Conservation (phyloP, 805 yeast species). For the Hanseniaspora vineae region DNA sequence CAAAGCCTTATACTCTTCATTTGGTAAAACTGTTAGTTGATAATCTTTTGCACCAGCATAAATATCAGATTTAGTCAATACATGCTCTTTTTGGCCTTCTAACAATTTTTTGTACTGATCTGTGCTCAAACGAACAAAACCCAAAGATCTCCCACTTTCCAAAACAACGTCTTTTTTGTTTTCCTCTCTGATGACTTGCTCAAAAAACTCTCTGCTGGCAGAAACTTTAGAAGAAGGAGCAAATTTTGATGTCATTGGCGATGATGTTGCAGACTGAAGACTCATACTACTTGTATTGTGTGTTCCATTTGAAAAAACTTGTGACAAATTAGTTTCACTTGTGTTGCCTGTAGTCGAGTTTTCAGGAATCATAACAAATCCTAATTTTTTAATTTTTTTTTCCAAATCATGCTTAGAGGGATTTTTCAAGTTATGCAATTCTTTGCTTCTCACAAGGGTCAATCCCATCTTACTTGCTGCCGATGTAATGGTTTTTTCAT, state of each 20-base stretch:
- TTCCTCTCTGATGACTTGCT: constrained; percentile 19
- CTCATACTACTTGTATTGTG: too few relatives aligned
- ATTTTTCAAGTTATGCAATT: constrained; percentile 14
- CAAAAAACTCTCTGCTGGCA: constrained; percentile 25
- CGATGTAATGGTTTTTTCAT: constrained; percentile 8
- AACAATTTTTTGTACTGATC: constrained; percentile 23
- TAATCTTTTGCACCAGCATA: constrained; percentile 28
- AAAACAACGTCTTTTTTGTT: constrained; percentile 18
- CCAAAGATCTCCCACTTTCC: constrained; percentile 23
- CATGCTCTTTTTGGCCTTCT: constrained; percentile 20
- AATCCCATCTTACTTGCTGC: constrained; percentile 13
- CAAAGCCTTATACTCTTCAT: constrained; percentile 29
- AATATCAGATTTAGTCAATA: constrained; percentile 22
- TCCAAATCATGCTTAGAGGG: constrained; percentile 21
- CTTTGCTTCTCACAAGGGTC: constrained; percentile 12
- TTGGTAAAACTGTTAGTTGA: constrained; percentile 31
- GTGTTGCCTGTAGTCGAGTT: constrained; percentile 3
- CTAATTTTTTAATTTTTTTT: constrained; percentile 17
- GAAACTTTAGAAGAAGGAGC: constrained; percentile 18
- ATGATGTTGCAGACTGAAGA: neutral
- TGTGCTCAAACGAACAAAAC: constrained; percentile 22
- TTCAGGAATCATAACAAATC: constrained; percentile 18
- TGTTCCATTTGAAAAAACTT: too few relatives aligned
- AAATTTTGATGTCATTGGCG: neutral
- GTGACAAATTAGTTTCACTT: neutral